Conservation (phyloP, 1,284 basidiomycete genomes). For the Cryptococcus jaspeensis region DNA sequence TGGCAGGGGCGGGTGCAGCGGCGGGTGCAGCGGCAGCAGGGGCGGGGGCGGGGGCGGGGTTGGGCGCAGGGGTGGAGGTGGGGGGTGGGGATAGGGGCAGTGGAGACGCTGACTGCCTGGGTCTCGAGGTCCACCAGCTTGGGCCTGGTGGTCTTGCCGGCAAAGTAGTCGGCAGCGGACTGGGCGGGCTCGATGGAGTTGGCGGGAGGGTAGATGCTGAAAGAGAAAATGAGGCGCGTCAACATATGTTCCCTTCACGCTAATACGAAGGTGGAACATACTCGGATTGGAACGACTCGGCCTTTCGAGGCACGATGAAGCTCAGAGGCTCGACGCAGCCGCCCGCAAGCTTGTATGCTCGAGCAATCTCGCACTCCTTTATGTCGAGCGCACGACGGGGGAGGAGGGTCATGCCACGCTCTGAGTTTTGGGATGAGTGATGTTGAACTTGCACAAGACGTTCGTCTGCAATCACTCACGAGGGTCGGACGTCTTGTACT, state of each 20-base stretch:
- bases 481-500: constrained; percentile 87
- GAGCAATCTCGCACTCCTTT: constrained; percentile 89
- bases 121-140: constrained; percentile 62
- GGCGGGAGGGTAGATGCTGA: constrained; percentile 87
- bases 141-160: constrained; percentile 69
- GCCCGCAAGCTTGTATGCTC: constrained; percentile 85
- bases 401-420: constrained; percentile 91
- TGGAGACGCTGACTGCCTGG: constrained; percentile 43
- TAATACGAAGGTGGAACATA: constrained; percentile 17
- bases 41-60: constrained; percentile 5
- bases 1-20: constrained; percentile 8
- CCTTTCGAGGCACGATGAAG: constrained; percentile 88
- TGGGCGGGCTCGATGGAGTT: constrained; percentile 77
- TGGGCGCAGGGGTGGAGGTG: constrained; percentile 18
- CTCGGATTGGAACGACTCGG: constrained; percentile 52
- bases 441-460: background rate
- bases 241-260: background rate
- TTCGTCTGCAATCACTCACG: constrained; percentile 19
- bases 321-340: constrained; percentile 79
- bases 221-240: constrained; percentile 32
- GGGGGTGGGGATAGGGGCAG: constrained; percentile 50
- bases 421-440: constrained; percentile 53
- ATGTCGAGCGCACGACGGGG: constrained; percentile 85
- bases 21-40: constrained; percentile 9
- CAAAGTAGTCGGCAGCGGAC: constrained; percentile 79